A percentile compares a stretch with the other conserved stretches of the same genome.
phyloP scores from a whole-genome alignment of 2,329 filamentous ascomycete species.

The Fusarium armeniacum region DNA sequence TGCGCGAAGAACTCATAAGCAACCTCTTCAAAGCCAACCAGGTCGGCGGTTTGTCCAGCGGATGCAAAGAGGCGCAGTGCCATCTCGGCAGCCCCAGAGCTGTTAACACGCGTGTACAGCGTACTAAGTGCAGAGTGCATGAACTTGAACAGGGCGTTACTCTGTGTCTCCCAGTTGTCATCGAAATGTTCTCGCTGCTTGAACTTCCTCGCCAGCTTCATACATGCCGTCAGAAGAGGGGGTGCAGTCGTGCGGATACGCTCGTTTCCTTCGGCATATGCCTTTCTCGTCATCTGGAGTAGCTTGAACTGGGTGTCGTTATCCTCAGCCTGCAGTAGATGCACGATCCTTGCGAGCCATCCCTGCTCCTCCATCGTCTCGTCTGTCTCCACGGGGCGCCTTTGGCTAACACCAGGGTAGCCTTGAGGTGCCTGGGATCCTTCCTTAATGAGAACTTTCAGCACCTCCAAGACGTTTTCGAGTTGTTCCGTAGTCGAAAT shows the following conservation, averaged over 20 bases:
- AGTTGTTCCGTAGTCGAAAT: conserved; percentile 85
- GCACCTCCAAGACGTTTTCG: conserved; percentile 88
- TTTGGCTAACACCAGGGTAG: conserved; percentile 84
- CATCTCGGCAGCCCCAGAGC: conserved; percentile 84
- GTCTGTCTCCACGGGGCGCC: conserved; percentile 86
- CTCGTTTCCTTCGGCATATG: conserved; percentile 92
- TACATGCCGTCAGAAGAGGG: conserved; percentile 87
- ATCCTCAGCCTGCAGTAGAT: conserved; percentile 84
- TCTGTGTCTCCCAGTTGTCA: conserved; percentile 73
- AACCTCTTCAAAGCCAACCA: conserved; percentile 93
- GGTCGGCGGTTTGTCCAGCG: conserved; percentile 92
- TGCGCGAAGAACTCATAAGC: conserved; percentile 99
- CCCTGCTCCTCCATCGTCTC: conserved; percentile 99
- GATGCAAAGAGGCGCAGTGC: conserved; percentile 90
- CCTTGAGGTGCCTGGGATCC: conserved; percentile 86
- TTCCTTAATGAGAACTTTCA: conserved; percentile 94
- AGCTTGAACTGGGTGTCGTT: conserved; percentile 97
- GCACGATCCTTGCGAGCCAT: conserved; percentile 92
- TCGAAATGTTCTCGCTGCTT: conserved; percentile 90
- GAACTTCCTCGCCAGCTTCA: conserved; percentile 89
- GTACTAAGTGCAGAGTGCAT: conserved; percentile 90
- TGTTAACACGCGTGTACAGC: conserved; percentile 87
- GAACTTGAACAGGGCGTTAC: conserved; percentile 91
- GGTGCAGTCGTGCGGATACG: conserved; percentile 96
- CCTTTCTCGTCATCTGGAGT: conserved; percentile 87